Percentiles rank a stretch among this genome's conserved stretches.
These are phyloP conservation scores for Agrocybe pediades DNA, from an alignment of 768 basidiomycete species.

Conservation along the genomic window DNA sequence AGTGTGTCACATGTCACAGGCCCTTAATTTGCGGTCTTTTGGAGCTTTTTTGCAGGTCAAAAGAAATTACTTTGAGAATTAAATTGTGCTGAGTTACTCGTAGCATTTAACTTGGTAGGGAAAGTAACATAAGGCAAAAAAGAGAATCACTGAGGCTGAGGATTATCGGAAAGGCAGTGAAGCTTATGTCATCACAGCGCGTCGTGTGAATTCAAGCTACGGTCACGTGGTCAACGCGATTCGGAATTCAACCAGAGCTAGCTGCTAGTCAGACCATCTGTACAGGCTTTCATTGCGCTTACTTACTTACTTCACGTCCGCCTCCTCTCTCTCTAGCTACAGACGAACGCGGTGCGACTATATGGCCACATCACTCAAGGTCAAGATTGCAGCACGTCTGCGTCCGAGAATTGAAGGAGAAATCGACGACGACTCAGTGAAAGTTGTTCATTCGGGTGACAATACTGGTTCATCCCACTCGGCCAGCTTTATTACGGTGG, in stretches of 20 bases:
- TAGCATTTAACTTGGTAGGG: too few relatives aligned
- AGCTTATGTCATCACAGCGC: too few relatives aligned
- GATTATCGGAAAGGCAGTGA: too few relatives aligned
- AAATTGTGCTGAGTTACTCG: too few relatives aligned
- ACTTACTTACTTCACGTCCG: constrained; percentile 4
- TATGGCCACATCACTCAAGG: constrained; percentile 45
- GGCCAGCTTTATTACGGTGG: constrained; percentile 58
- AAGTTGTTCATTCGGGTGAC: constrained; percentile 46
- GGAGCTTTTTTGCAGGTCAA: too few relatives aligned
- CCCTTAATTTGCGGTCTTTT: too few relatives aligned
- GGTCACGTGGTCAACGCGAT: background rate
- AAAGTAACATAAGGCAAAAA: too few relatives aligned
- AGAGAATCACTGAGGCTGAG: too few relatives aligned
- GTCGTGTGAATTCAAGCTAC: background rate
- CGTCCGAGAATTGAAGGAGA: constrained; percentile 66
- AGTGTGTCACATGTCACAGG: background rate
- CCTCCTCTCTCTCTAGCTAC: constrained; percentile 3
- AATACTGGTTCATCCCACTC: constrained; percentile 27
- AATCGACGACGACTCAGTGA: constrained; percentile 60
- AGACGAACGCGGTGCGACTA: too few relatives aligned
- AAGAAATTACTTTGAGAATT: too few relatives aligned
- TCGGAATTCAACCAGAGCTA: constrained; percentile 5
- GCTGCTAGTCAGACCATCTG: too few relatives aligned
- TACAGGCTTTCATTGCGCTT: too few relatives aligned
- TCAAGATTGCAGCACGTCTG: constrained; percentile 74